Evolutionary conservation across 2,329 filamentous ascomycete genomes (phyloP).

Genomic region (Bipolaris zeicola): DNA sequence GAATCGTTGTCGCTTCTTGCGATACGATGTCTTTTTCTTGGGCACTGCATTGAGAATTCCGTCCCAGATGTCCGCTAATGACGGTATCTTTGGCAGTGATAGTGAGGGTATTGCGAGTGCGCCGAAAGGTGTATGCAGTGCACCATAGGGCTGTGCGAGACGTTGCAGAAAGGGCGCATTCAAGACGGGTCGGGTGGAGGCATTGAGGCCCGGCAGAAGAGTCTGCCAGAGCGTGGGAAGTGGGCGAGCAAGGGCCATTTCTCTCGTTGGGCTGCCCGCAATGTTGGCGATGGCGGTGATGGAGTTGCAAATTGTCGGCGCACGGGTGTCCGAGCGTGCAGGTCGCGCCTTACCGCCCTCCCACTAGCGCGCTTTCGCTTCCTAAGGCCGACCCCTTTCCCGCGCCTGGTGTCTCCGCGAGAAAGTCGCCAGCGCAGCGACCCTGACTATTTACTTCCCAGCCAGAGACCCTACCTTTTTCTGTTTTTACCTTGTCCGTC

Average conservation of each 20-base stretch:
- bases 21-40: conserved; percentile 98
- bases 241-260: conserved; percentile 50
- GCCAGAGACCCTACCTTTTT: conserved; percentile 18
- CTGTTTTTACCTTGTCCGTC: conserved; percentile 19
- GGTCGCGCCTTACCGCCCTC: conserved; percentile 31
- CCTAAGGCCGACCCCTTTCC: conserved; percentile 47
- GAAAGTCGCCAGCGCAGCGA: conserved; percentile 46
- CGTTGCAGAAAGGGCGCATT: conserved; percentile 52
- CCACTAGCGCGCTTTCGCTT: conserved; percentile 46
- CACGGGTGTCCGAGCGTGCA: conserved; percentile 29
- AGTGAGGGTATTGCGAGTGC: conserved; percentile 59
- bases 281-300: conserved; percentile 19
- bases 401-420: conserved; percentile 43
- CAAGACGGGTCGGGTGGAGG: conserved; percentile 48
- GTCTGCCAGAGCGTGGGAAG: conserved; percentile 53
- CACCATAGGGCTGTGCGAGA: conserved; percentile 57
- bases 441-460: conserved; percentile 38
- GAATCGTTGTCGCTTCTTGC: conserved; percentile 90
- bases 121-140: conserved; percentile 66
- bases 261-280: conserved; percentile 5
- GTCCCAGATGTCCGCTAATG: conserved; percentile 86
- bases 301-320: conserved; percentile 38
- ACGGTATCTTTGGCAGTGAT: conserved; percentile 43
- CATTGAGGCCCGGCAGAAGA: conserved; percentile 60
- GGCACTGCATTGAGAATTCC: conserved; percentile 89